phyloP scores from a whole-genome alignment of 495 filamentous ascomycete species.

The Podospora sp. region DNA sequence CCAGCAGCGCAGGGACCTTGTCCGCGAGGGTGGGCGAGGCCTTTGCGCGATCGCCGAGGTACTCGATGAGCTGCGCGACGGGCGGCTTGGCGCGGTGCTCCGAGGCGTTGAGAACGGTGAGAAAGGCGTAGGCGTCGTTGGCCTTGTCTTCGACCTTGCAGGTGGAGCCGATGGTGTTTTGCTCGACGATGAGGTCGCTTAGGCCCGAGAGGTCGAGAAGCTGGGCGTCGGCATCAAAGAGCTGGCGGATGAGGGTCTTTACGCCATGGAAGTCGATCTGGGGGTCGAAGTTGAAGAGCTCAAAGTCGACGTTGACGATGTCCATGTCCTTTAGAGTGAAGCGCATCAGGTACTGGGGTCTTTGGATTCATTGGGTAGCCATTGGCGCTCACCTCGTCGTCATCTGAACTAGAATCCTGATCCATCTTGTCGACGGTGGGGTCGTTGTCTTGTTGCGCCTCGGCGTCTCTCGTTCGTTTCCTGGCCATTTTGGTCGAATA shows the following conservation, averaged over 20 bases:
- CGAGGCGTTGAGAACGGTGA: constrained; percentile 83
- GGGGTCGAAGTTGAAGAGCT: constrained; percentile 94
- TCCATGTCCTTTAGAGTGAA: constrained; percentile 67
- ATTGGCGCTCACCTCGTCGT: constrained; percentile 37
- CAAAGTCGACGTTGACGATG: constrained; percentile 94
- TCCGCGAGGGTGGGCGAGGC: constrained; percentile 35
- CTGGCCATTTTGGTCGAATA: constrained; percentile 44
- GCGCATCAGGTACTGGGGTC: not conserved
- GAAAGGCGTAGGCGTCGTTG: constrained; percentile 90
- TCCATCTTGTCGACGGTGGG: constrained; percentile 47
- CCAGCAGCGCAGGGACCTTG: constrained; percentile 28
- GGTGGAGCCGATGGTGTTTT: constrained; percentile 86
- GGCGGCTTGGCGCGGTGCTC: constrained; percentile 77
- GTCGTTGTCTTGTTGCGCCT: constrained; percentile 46
- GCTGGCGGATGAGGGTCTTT: constrained; percentile 85
- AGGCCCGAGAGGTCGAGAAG: constrained; percentile 86
- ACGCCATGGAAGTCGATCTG: constrained; percentile 93
- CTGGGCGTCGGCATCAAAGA: constrained; percentile 86
- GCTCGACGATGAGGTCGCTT: constrained; percentile 83
- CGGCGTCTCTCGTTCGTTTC: constrained; percentile 45
- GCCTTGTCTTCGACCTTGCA: constrained; percentile 95
- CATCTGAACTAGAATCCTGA: constrained; percentile 50
- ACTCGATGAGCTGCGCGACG: constrained; percentile 68
- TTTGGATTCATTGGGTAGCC: constrained; percentile 6
- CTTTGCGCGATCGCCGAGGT: constrained; percentile 65